Evolutionary conservation across 108 stramenopile genomes (phyloP).

Genomic region (Asterionellopsis glacialis): DNA sequence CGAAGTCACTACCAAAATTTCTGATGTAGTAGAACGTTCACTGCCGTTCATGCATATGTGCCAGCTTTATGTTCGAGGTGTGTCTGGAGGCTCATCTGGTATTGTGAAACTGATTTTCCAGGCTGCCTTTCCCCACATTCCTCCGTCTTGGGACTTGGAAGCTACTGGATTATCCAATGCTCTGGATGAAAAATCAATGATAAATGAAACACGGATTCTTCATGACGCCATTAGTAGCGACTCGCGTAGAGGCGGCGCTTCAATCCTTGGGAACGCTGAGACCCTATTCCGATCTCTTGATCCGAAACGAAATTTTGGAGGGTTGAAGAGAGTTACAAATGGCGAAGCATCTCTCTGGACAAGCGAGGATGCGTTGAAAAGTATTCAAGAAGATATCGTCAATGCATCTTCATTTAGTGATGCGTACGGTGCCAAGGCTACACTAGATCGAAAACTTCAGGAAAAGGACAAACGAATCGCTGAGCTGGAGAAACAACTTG

Average conservation of each 20-base stretch:
- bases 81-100: constrained; percentile 32
- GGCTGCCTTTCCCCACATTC: constrained; percentile 45
- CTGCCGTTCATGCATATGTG: constrained; percentile 61
- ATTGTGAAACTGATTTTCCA: constrained; percentile 47
- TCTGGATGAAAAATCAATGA: constrained; percentile 22
- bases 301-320: constrained; percentile 29
- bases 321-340: constrained; percentile 34
- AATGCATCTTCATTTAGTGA: constrained; percentile 23
- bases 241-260: constrained; percentile 13
- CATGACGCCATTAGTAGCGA: constrained; percentile 13
- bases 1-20: constrained; percentile 23
- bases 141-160: constrained; percentile 31
- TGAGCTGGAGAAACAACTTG: constrained; percentile 26
- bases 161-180: constrained; percentile 19
- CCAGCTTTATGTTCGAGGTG: constrained; percentile 31
- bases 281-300: constrained; percentile 25
- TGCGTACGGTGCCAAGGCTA: constrained; percentile 16
- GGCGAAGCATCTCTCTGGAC: constrained; percentile 37
- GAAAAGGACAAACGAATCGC: constrained; percentile 20
- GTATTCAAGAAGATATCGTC: constrained; percentile 14
- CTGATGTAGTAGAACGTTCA: constrained; percentile 18
- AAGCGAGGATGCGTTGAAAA: background rate
- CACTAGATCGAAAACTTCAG: constrained; percentile 19
- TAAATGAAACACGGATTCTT: constrained; percentile 19
- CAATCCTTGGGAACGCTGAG: background rate